A percentile compares a stretch with the other conserved stretches of the same genome.
These are phyloP conservation scores for Gracilaria domingensis DNA, from an alignment of 23 red algal species.

Conservation along the genomic window DNA sequence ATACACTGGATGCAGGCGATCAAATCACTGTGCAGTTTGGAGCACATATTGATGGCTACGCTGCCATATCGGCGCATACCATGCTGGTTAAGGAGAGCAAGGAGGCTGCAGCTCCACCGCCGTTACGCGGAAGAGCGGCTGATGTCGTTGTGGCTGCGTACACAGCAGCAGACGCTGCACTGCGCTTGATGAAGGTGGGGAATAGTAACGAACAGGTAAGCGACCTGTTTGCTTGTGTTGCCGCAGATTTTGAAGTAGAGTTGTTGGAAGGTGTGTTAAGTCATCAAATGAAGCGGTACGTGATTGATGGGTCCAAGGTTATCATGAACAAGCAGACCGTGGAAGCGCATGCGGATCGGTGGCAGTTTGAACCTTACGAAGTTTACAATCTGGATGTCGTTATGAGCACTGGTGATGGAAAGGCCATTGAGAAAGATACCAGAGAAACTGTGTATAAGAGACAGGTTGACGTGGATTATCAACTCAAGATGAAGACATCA, in stretches of 20 bases:
- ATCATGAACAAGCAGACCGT: slow-evolving; percentile 89
- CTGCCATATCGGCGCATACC: slow-evolving; percentile 72
- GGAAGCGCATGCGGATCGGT: slow-evolving; percentile 84
- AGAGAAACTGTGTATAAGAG: slow-evolving; percentile 91
- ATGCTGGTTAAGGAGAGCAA: slow-evolving; percentile 55
- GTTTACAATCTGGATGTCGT: slow-evolving; percentile 96
- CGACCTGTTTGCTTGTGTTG: slow-evolving; percentile 82
- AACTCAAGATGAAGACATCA: slow-evolving; percentile 94
- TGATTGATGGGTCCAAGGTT: slow-evolving; percentile 92
- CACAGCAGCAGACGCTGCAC: slow-evolving; percentile 88
- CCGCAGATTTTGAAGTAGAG: slow-evolving; percentile 74
- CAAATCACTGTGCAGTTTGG: slow-evolving; percentile 87
- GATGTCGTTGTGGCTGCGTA: slow-evolving; percentile 86
- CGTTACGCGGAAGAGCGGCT: slow-evolving; percentile 64
- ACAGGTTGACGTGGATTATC: slow-evolving; percentile 92
- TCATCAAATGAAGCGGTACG: slow-evolving; percentile 95
- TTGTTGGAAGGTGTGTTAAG: slow-evolving; percentile 92
- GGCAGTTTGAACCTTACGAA: slow-evolving; percentile 88
- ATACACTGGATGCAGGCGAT: slow-evolving; percentile 77
- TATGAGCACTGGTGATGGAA: slow-evolving; percentile 97
- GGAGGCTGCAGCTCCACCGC: slow-evolving; percentile 29
- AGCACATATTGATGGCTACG: slow-evolving; percentile 96
- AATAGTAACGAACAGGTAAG: slow-evolving; percentile 89
- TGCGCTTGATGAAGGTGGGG: slow-evolving; percentile 90
- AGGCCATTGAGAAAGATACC: slow-evolving; percentile 77